Base-by-base conservation (phyloP, 2,329 filamentous ascomycete species). In the Aspergillus japonicus region DNA sequence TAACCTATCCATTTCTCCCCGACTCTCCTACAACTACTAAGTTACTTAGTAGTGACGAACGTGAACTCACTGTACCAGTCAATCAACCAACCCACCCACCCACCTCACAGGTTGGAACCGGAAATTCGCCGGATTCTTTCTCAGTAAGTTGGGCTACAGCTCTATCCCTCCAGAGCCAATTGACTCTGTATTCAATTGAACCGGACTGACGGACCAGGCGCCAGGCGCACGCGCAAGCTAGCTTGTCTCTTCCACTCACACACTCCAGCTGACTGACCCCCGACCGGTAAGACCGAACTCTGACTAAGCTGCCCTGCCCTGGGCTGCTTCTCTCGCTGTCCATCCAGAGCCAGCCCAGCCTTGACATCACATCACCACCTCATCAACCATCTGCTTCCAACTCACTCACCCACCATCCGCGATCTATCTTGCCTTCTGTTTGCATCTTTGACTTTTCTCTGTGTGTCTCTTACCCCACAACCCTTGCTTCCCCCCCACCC, bases 291-390 rank as follows among this genome's bases (percentile, higher is more conserved):
- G 31, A 33, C 49, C 48, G 24, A 50, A 6, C 23, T 14, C 23
- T 75, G 71, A 75, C 71, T 75, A 73, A 75, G 72, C 72, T 61
- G 39, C 16, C 61, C 61, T 61, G 58, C 16, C 61, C 61, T 61
- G 58, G 62, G 64, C 67, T 68, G 66, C 62, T 67, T 71, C 70
- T 69, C 64, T 71, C 66, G 68, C 65, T 68, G 66, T 71, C 71
- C 67, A 62, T 64, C 64, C 70, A 68, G 51, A 58, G 52, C 60
- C 63, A 66, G 59, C 61, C 63, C 63, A 64, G 57, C 71, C 73
- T 74, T 75, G 73, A 75, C 73, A 75, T 75, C 73, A 75, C 73
- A 70, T 73, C 72, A 71, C 69, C 68, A 66, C 63, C 60, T 66
- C 66, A 66, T 68, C 67, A 66, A 64, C 65, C 60, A 62, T 60